A percentile compares a stretch with the other conserved stretches of the same genome.
Evolutionary conservation across 2,329 filamentous ascomycete genomes (phyloP).

Genomic region (Neofusicoccum laricinum): DNA sequence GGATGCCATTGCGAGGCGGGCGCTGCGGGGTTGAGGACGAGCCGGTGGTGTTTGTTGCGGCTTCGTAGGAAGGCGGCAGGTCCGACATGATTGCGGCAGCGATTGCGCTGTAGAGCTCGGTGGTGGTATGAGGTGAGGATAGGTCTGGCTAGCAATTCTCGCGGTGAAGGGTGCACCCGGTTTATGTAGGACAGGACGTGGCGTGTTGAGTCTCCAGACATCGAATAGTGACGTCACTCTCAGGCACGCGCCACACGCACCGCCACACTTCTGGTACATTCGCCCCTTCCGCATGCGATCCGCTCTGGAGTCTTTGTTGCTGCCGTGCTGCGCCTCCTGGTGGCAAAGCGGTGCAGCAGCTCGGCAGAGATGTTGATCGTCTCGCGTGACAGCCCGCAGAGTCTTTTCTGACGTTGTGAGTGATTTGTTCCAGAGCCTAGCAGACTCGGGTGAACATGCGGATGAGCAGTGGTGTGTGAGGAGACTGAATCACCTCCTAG

Average conservation of each 20-base stretch:
- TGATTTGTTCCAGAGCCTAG: too few relatives aligned
- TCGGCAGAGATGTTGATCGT: too few relatives aligned
- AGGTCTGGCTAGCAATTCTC: background rate
- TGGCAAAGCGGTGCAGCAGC: background rate
- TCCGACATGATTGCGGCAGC: background rate
- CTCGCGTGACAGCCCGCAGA: too few relatives aligned
- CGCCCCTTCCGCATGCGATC: too few relatives aligned
- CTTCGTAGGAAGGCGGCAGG: constrained; percentile 32
- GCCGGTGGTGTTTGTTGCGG: constrained; percentile 25
- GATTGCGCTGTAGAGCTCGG: too few relatives aligned
- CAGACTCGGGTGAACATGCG: too few relatives aligned
- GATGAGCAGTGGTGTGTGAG: too few relatives aligned
- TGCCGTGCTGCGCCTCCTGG: background rate
- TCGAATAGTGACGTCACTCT: background rate
- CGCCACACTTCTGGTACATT: background rate
- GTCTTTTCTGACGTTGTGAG: too few relatives aligned
- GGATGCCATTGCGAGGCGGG: constrained; percentile 52
- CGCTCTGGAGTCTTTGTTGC: too few relatives aligned
- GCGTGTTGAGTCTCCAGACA: background rate
- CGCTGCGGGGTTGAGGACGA: constrained; percentile 19
- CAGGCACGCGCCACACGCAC: background rate
- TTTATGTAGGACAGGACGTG: background rate
- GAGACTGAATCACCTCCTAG: background rate
- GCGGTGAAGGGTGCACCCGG: too few relatives aligned
- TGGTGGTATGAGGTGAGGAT: background rate